These are phyloP conservation scores for Hyaloperonospora arabidopsidis DNA, from an alignment of 352 stramenopile genomes.

Conservation along the genomic window DNA sequence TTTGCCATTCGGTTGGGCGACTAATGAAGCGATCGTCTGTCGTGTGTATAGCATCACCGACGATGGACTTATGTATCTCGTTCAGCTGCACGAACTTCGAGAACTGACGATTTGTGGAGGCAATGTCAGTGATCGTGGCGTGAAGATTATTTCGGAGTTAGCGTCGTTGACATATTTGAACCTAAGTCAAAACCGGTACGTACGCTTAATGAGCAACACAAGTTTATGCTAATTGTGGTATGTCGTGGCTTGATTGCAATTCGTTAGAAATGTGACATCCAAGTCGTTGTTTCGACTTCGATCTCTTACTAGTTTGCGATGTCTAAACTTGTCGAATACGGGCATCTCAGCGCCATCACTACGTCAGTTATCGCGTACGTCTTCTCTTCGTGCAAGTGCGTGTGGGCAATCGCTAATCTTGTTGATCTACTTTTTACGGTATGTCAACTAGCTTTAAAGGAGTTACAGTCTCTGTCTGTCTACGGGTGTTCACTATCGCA, in stretches of 20 bases:
- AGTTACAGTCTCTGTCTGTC: conserved; percentile 45
- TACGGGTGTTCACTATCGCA: conserved; percentile 46
- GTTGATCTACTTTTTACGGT: conserved; percentile 4
- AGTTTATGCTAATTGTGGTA: background rate
- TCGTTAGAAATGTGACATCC: conserved; percentile 59
- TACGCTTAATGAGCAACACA: background rate
- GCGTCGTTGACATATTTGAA: conserved; percentile 69
- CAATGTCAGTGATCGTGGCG: conserved; percentile 57
- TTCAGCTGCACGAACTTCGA: conserved; percentile 39
- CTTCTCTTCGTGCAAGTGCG: background rate
- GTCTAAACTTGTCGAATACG: conserved; percentile 75
- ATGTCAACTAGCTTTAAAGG: conserved; percentile 35
- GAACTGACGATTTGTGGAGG: conserved; percentile 63
- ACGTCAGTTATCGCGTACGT: conserved; percentile 60
- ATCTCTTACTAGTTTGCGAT: conserved; percentile 46
- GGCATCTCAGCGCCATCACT: conserved; percentile 57
- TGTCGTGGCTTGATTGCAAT: background rate
- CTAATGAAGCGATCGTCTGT: conserved; percentile 3
- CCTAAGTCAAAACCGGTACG: conserved; percentile 78
- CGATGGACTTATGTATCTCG: conserved; percentile 56
- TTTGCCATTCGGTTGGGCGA: background rate
- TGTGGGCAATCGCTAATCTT: background rate
- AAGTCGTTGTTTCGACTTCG: conserved; percentile 59
- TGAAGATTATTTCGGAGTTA: conserved; percentile 69
- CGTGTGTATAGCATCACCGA: conserved; percentile 46